Conservation (phyloP, 805 yeast species). For the Wickerhamia fluorescens region DNA sequence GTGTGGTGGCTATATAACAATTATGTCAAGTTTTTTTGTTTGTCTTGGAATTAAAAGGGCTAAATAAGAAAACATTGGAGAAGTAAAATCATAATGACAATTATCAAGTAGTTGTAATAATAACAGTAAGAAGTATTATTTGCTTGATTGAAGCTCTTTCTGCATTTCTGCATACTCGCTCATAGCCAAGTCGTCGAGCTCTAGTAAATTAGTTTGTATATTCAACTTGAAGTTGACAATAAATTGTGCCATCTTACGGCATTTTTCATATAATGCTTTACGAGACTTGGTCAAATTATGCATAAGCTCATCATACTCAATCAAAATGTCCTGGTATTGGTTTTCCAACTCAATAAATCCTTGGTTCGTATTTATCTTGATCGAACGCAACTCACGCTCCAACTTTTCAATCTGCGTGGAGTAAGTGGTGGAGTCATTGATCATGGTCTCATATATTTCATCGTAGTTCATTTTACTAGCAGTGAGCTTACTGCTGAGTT, state of each 20-base stretch:
- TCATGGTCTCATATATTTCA: slow-evolving; percentile 47
- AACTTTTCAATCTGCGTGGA: slow-evolving; percentile 60
- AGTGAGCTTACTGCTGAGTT: slow-evolving; percentile 48
- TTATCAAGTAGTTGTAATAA: background rate
- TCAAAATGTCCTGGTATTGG: slow-evolving; percentile 41
- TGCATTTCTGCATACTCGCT: slow-evolving; percentile 25
- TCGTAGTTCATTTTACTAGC: slow-evolving; percentile 48
- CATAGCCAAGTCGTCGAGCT: slow-evolving; percentile 41
- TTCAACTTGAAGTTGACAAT: slow-evolving; percentile 60
- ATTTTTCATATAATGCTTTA: slow-evolving; percentile 43
- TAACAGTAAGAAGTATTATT: no score
- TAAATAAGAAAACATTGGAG: background rate
- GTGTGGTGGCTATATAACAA: background rate
- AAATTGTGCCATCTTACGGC: slow-evolving; percentile 51
- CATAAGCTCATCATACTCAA: slow-evolving; percentile 45
- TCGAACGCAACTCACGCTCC: slow-evolving; percentile 48
- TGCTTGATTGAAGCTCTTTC: slow-evolving; percentile 1
- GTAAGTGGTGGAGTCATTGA: slow-evolving; percentile 44
- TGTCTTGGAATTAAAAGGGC: background rate
- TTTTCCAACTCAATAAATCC: slow-evolving; percentile 42
- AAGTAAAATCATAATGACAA: background rate
- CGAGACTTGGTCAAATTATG: slow-evolving; percentile 42
- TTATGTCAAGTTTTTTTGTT: background rate
- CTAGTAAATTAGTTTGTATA: slow-evolving; percentile 59
- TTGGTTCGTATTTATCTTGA: slow-evolving; percentile 43